phyloP scores from a whole-genome alignment of 192 early-diverging fungal species.

The Dispira simplex region DNA sequence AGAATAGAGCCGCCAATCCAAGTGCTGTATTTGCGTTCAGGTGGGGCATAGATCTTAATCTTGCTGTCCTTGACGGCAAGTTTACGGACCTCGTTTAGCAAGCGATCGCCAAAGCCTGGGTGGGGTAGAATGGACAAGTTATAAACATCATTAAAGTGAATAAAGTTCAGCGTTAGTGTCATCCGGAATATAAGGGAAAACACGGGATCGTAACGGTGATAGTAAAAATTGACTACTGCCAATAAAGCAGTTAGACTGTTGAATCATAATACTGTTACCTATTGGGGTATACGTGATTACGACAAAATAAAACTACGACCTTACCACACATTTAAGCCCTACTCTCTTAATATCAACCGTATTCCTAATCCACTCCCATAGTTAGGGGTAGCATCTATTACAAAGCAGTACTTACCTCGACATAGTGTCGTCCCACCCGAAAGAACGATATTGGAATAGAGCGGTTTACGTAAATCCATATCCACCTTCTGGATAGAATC shows the following conservation, averaged over 20 bases:
- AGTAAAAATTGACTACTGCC: no score
- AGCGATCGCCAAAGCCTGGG: slow-evolving; percentile 79
- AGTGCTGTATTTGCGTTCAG: slow-evolving; percentile 95
- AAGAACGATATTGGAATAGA: slow-evolving; percentile 84
- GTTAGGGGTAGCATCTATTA: no score
- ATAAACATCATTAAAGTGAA: not conserved
- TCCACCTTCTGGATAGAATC: slow-evolving; percentile 90
- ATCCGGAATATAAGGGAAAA: no score
- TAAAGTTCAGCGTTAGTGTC: no score
- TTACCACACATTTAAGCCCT: no score
- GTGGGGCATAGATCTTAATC: slow-evolving; percentile 94
- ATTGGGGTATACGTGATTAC: no score
- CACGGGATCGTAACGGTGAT: no score
- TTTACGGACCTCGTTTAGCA: slow-evolving; percentile 81
- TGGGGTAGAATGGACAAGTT: not conserved
- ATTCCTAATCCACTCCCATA: no score
- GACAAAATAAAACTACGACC: no score
- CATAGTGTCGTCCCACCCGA: slow-evolving; percentile 95
- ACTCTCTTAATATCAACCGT: no score
- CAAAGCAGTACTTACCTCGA: slow-evolving; percentile 28
- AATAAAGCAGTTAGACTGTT: no score
- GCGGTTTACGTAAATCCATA: slow-evolving; percentile 77
- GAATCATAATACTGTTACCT: no score
- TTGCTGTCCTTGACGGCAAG: slow-evolving; percentile 86
- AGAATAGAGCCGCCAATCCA: slow-evolving; percentile 98